These are phyloP conservation scores for Pichia pseudocactophila DNA, from an alignment of 805 yeast species.

Conservation along the genomic window DNA sequence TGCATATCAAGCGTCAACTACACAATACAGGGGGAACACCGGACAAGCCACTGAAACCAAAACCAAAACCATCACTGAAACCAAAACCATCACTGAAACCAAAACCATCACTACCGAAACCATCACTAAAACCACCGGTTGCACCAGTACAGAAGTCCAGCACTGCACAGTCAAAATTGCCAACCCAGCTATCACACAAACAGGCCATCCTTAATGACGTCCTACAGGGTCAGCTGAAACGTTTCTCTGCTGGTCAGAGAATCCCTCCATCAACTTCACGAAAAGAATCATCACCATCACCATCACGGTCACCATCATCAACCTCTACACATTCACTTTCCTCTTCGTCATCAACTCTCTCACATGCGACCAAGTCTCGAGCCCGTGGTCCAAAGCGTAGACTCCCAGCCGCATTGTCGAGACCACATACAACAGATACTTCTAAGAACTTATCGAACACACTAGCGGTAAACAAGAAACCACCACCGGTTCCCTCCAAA, in stretches of 20 bases:
- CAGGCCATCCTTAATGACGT: neutral
- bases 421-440: neutral
- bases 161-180: neutral
- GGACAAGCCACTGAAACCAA: neutral
- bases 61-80: constrained; percentile 2
- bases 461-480: neutral
- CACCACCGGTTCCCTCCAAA: constrained; percentile 1
- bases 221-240: neutral
- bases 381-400: constrained; percentile 46
- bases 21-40: neutral
- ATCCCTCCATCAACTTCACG: neutral
- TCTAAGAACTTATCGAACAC: too few relatives aligned
- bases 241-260: too few relatives aligned
- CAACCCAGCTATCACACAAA: neutral
- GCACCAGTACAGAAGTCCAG: neutral
- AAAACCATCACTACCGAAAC: neutral
- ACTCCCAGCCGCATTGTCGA: constrained; percentile 28
- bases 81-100: neutral
- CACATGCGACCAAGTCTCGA: constrained; percentile 38
- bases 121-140: constrained; percentile 1
- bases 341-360: constrained; percentile 22
- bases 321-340: neutral
- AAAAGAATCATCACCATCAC: too few relatives aligned
- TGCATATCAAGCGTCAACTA: too few relatives aligned
- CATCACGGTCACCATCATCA: too few relatives aligned